These are phyloP conservation scores for Agrocybe praecox DNA, from an alignment of 768 basidiomycete genomes.

Conservation along the genomic window DNA sequence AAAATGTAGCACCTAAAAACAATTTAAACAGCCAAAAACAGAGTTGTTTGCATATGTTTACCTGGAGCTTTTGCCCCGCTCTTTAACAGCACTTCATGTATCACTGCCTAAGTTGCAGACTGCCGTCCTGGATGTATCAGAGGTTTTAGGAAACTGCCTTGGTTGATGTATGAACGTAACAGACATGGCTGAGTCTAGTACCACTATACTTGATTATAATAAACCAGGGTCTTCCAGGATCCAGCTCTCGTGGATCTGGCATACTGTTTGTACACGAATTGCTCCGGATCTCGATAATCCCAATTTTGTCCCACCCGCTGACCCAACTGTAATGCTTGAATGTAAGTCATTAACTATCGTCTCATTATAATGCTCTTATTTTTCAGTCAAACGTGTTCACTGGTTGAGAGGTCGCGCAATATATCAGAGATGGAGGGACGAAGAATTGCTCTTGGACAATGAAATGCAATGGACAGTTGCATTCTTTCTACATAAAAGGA, in stretches of 20 bases:
- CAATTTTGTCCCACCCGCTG: neutral
- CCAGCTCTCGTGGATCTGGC: constrained; percentile 1
- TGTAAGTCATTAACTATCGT: neutral
- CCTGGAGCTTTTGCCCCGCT: too few relatives aligned
- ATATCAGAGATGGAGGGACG: neutral
- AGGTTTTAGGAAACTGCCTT: too few relatives aligned
- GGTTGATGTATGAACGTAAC: too few relatives aligned
- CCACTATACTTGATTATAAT: neutral
- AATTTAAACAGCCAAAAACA: too few relatives aligned
- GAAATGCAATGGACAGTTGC: neutral
- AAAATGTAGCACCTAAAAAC: too few relatives aligned
- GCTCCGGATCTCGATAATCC: neutral
- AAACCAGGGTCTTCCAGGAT: neutral
- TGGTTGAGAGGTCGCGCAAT: neutral
- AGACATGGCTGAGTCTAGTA: too few relatives aligned
- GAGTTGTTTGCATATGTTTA: too few relatives aligned
- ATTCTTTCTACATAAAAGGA: neutral
- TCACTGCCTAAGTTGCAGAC: too few relatives aligned
- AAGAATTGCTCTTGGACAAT: neutral
- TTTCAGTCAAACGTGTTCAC: constrained; percentile 1
- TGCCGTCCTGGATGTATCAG: too few relatives aligned
- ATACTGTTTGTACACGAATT: neutral
- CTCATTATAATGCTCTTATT: too few relatives aligned
- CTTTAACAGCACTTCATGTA: too few relatives aligned
- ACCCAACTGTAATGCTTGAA: neutral